Base-by-base conservation (phyloP, 768 basidiomycete genomes). In the Suillus luteus region DNA sequence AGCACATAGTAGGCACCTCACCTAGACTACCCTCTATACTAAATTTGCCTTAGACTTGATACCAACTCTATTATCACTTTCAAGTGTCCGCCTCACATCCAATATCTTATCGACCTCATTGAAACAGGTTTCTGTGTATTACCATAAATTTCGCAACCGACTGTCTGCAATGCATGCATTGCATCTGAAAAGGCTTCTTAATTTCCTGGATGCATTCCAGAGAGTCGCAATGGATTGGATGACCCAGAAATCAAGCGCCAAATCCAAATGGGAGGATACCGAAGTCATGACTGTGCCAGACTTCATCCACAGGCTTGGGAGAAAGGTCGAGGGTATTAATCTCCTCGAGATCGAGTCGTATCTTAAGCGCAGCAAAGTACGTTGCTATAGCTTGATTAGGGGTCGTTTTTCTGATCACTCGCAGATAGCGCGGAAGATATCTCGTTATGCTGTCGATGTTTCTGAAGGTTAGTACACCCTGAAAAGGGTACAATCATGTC, bases 41-140 rank as follows among this genome's bases (percentile, higher is more conserved):
- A 27, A 44, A 52, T 43, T 64, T 19, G 40, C 35, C 27, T 61
- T 63, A 96, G 94, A 97, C 74, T 77, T 97, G 57, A 94, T 96
- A 69, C 88, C 95, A 22, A 94, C 95, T 0, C 79, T 99, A 2
- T 84, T 99, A 10, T 91, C 93, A 1, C 81, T 97, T 37, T 93
- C 96, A 62, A 92, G 92, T 2, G 81, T 86, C 33, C 78, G 83
- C 5, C 79, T 98, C 3, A 80, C 89, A 5, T 81, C 82, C 14
- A 65, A 75, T 1, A 85, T 81, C 10, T 79, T 99, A 17, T 70
- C 77, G 1, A 80, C 79, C 3, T 92, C 94, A 0, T 77, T 91
- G 5, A 79, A 81, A 27, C 96, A 98, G 77, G 86, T 97, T 14
- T 82, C 83, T 31, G 80, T 81, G 35, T 99, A 99, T 76, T 80